These are phyloP conservation scores for Citrus unshiu DNA, from an alignment of 345 rosid genomes.

Conservation along the genomic window DNA sequence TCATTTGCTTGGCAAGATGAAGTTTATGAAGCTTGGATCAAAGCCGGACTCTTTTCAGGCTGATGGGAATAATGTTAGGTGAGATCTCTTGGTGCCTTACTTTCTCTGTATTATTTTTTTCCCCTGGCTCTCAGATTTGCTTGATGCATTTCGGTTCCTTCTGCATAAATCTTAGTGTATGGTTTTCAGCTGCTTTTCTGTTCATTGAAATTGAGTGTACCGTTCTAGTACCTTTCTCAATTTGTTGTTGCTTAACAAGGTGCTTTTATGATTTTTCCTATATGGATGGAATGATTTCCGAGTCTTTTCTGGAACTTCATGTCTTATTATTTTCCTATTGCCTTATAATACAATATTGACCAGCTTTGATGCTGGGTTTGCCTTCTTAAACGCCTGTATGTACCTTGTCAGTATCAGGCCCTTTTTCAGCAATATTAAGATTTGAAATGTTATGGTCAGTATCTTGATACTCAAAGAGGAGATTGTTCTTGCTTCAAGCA, in stretches of 20 bases:
- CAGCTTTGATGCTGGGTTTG: neutral
- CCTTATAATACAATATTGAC: neutral
- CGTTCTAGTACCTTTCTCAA: neutral
- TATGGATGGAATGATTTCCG: conserved; percentile 2
- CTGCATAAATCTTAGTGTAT: neutral
- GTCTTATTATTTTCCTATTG: neutral
- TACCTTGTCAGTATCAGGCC: neutral
- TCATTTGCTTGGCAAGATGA: conserved; percentile 50
- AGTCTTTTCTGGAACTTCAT: neutral
- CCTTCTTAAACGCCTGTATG: neutral
- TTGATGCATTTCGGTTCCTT: conserved; percentile 10
- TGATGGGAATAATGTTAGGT: conserved; percentile 46
- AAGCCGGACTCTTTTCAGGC: conserved; percentile 70
- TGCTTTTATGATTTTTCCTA: neutral
- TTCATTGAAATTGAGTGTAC: conserved; percentile 3
- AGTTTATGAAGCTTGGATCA: conserved; percentile 95
- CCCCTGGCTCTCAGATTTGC: conserved; percentile 5
- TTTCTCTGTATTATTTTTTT: neutral
- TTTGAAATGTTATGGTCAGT: neutral
- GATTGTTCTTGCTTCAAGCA: neutral
- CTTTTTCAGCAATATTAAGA: neutral
- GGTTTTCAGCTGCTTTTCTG: neutral
- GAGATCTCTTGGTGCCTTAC: conserved; percentile 18
- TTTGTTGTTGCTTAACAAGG: neutral
- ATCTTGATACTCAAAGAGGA: neutral